phyloP scores from a whole-genome alignment of 2,329 filamentous ascomycete species.

The Aurifilum marmelostoma region DNA sequence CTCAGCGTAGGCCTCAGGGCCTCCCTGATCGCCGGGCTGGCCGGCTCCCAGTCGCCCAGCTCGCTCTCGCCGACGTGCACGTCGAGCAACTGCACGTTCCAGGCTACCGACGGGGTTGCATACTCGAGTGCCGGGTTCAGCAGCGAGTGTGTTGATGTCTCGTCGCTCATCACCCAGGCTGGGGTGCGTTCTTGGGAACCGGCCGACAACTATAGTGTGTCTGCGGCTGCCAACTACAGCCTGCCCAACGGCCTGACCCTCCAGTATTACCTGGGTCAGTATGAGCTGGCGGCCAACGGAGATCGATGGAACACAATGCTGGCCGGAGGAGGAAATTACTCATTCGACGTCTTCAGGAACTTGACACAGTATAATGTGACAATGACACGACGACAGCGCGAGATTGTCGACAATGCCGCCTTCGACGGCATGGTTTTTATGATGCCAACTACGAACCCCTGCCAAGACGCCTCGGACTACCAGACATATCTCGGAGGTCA shows the following conservation, averaged over 20 bases:
- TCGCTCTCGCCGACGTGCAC: background rate
- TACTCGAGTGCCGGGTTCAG: background rate
- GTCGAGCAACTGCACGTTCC: conserved; percentile 11
- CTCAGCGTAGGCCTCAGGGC: background rate
- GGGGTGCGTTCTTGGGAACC: background rate
- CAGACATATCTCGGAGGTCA: background rate
- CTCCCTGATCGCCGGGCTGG: conserved; percentile 6
- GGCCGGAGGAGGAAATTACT: background rate
- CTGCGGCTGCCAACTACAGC: background rate
- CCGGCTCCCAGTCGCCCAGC: background rate
- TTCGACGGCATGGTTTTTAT: background rate
- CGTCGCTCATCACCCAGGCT: background rate
- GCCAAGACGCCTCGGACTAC: background rate
- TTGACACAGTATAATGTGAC: background rate
- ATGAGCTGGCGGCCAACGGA: background rate
- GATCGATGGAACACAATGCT: conserved; percentile 1
- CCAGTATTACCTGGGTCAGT: background rate
- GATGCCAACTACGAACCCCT: conserved; percentile 2
- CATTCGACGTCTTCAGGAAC: too few species aligned
- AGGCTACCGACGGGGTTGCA: background rate
- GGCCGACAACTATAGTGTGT: background rate
- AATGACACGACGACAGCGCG: conserved; percentile 10
- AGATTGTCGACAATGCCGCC: background rate
- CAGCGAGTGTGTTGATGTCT: conserved; percentile 2
- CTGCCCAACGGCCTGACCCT: background rate